Base-by-base conservation (phyloP, 2,329 filamentous ascomycete species). In the Domatiomyces catenatus region DNA sequence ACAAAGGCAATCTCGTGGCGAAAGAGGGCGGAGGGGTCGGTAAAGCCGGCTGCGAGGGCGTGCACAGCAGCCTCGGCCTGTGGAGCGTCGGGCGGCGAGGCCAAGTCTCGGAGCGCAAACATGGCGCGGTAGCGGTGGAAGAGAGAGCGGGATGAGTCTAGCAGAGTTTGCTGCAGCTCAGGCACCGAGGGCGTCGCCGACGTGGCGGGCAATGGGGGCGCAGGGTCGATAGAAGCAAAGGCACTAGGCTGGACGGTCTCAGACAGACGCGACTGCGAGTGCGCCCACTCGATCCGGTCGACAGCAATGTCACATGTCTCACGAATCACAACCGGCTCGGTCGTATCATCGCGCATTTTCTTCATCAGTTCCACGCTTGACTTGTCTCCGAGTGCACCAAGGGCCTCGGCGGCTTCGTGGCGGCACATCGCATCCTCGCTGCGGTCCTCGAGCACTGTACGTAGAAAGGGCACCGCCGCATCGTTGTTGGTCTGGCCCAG, bases 281-380 rank as follows among this genome's bases (percentile, higher is more conserved):
- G 84, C 68, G 92, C 87, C 90, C 92, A 98, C 66, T 89, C 76
- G 62, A 98, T 93, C 58, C 92, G 80, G 61, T 88, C 89, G 51
- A 96, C 84, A 5, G 93, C 90, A 64, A 98, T 92, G 65, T 98
- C 92, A 66, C 92, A 98, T 0, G 92, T 98, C 74, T 98, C 89
- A 43, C 78, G 79, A n/a, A 98, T 81, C 42, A 88, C 84, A 24
- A 84, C 80, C 32, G 81, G 76, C 69, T 96, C 89, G 17, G 77
- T 79, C 55, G 74, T 69, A 56, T 86, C 80, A 64, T 95, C 85
- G 55, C 86, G 77, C 62, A 87, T 79, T 57, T 78, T 67, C 63
- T 75, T 79, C 57, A 98, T 70, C 32, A 96, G 68, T 2, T 80
- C 79, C 63, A 98, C 66, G 62, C 86, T 89, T 3, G 75, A 76